Evolutionary conservation across 345 rosid species (phyloP), one percentile per base, ranked within the genome.

Genomic region (Dipteronia sinensis): DNA sequence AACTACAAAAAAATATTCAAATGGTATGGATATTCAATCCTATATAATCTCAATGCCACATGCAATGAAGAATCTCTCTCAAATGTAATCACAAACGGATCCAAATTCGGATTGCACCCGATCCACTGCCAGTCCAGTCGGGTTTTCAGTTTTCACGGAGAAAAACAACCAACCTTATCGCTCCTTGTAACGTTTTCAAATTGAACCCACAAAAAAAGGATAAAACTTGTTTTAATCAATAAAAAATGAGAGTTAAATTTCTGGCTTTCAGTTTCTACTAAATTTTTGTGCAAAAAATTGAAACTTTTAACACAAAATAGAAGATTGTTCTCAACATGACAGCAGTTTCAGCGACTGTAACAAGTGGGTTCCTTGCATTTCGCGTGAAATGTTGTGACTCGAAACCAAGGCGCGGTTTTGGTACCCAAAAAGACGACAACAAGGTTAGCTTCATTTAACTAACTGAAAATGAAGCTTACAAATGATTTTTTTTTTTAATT

Each of bases 351-450:
- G 69, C 69, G 1, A 5, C 71, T 27, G 20, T 77, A 55, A 46
- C 79, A 31, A 71, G 49, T 62, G 71, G 56, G 65, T 65, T 79
- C 61, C 58, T 78, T 20, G 46, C 73, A 12, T 76, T 79, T 46
- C 73, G 83, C 58, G 71, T 88, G 31, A 75, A 71, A 4, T 87
- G 93, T 83, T 86, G 86, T 46, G 80, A 79, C 77, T 81, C 87
- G 17, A 82, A 83, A n/a, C 71, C 81, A 1, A 46, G 59, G 66
- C 88, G 89, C 7, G 90, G 90, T 42, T 90, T 90, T 71, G 91
- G 89, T 34, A 16, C 87, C 76, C 80, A 78, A 70, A 75, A 73
- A 13, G 65, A 74, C 44, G 64, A 59, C 64, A 59, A 59, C 75
- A 23, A 7, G 74, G 46, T 75, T 65, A 9, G 46, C 46, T 42